Percentiles rank a stretch among this genome's conserved stretches.
These are phyloP conservation scores for Rosa multiflora DNA, from an alignment of 306 rosid species.

Conservation along the genomic window DNA sequence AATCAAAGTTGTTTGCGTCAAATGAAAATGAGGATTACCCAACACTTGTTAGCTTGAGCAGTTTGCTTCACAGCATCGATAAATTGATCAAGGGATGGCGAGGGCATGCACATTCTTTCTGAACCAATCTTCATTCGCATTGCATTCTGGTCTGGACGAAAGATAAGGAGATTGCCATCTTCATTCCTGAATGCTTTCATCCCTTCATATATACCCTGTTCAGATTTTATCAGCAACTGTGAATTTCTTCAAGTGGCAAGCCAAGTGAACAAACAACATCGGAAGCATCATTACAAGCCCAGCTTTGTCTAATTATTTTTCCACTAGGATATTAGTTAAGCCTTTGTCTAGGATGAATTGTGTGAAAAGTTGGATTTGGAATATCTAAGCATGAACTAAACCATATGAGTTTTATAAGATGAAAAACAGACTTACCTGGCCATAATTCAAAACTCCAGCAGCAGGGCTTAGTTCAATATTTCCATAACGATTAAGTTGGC, in stretches of 20 bases:
- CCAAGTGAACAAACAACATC: not conserved
- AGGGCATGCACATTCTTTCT: conserved; percentile 83
- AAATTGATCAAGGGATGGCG: conserved; percentile 69
- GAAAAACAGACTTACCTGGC: conserved; percentile 51
- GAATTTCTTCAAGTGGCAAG: not conserved
- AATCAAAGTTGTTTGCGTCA: not conserved
- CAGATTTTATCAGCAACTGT: not conserved
- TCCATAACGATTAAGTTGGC: conserved; percentile 57
- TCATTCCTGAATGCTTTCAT: conserved; percentile 76
- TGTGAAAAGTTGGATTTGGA: not conserved
- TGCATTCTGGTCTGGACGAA: conserved; percentile 81
- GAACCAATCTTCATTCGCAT: conserved; percentile 73
- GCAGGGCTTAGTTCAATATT: conserved; percentile 77
- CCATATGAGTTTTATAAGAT: not conserved
- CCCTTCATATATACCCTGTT: conserved; percentile 85
- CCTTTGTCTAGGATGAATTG: not conserved
- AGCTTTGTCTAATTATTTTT: not conserved
- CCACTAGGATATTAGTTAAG: not conserved
- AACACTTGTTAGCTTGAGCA: conserved; percentile 66
- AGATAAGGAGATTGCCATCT: conserved; percentile 64
- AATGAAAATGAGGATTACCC: conserved; percentile 47
- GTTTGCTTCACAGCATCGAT: conserved; percentile 76
- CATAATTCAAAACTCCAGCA: conserved; percentile 85
- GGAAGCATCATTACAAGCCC: not conserved
- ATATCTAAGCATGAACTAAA: not conserved